Conservation (phyloP, 305 asterid species). For the Salvia sclarea region DNA sequence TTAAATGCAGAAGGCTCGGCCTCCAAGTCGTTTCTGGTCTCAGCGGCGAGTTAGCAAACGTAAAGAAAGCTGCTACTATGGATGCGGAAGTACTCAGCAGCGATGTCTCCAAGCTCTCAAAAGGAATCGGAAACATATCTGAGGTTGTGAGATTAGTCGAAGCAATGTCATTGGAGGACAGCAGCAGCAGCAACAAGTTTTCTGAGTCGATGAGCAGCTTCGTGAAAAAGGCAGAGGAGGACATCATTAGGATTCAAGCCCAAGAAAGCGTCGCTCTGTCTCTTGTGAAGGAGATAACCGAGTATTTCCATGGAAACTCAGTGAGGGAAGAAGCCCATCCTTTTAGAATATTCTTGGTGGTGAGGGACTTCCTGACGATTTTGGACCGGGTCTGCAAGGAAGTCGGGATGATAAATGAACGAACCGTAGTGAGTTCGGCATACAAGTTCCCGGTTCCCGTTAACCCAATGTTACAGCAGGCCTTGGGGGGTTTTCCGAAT, state of each 20-base stretch:
- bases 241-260: slow-evolving; percentile 84
- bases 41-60: slow-evolving; percentile 74
- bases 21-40: slow-evolving; percentile 85
- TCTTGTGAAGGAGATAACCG: slow-evolving; percentile 91
- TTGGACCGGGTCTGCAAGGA: slow-evolving; percentile 94
- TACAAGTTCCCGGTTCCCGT: slow-evolving; percentile 90
- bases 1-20: slow-evolving; percentile 84
- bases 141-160: slow-evolving; percentile 62
- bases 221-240: slow-evolving; percentile 77
- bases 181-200: slow-evolving; percentile 43
- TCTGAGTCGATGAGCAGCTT: slow-evolving; percentile 67
- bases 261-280: slow-evolving; percentile 91
- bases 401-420: slow-evolving; percentile 89
- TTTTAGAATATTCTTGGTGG: slow-evolving; percentile 90
- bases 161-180: slow-evolving; percentile 37
- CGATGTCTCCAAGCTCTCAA: slow-evolving; percentile 75
- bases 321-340: slow-evolving; percentile 98
- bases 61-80: slow-evolving; percentile 95
- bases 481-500: slow-evolving; percentile 40
- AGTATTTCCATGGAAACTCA: slow-evolving; percentile 96
- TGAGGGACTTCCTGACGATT: slow-evolving; percentile 74
- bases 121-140: slow-evolving; percentile 60
- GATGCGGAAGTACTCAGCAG: slow-evolving; percentile 84
- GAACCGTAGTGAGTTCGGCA: slow-evolving; percentile 65
- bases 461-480: slow-evolving; percentile 69